phyloP scores from a whole-genome alignment of 805 yeast species.

The Hanseniaspora taiwanica region DNA sequence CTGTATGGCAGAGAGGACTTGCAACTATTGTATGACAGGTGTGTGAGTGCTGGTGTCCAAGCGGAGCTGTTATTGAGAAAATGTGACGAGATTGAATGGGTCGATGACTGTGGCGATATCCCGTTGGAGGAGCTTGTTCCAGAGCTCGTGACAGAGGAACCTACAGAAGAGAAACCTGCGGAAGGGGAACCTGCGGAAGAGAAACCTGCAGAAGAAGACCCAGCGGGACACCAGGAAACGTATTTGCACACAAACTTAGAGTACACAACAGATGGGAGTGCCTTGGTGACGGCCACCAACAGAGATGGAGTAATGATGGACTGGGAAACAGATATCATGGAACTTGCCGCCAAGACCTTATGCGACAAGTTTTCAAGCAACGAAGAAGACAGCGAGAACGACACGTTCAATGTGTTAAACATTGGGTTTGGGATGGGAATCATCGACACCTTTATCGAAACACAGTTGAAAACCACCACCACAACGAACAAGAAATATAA shows the following conservation, averaged over 20 bases:
- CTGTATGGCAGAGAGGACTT: slow-evolving; percentile 18
- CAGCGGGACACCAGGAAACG: slow-evolving; percentile 50
- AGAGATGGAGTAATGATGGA: slow-evolving; percentile 96
- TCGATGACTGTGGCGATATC: slow-evolving; percentile 29
- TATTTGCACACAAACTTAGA: slow-evolving; percentile 55
- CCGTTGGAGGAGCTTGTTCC: slow-evolving; percentile 11
- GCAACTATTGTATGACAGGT: slow-evolving; percentile 31
- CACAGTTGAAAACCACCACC: slow-evolving; percentile 13
- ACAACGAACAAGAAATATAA: slow-evolving; percentile 34
- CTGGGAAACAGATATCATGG: slow-evolving; percentile 83
- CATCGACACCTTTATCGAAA: slow-evolving; percentile 67
- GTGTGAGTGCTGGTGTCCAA: slow-evolving; percentile 79
- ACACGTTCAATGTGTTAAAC: slow-evolving; percentile 47
- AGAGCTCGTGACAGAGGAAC: slow-evolving; percentile 9
- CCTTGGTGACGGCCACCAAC: slow-evolving; percentile 58
- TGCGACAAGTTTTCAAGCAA: slow-evolving; percentile 28
- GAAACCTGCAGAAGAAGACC: slow-evolving; percentile 26
- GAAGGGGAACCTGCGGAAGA: slow-evolving; percentile 12
- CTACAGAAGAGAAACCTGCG: slow-evolving; percentile 9
- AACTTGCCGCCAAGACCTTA: slow-evolving; percentile 63
- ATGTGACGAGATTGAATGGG: slow-evolving; percentile 47
- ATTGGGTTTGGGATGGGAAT: slow-evolving; percentile 98
- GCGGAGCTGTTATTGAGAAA: slow-evolving; percentile 74
- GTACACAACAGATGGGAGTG: slow-evolving; percentile 41
- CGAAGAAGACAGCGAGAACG: slow-evolving; percentile 23